A percentile compares a stretch with the other conserved stretches of the same genome.
These are phyloP conservation scores for Lichtheimia ramosa DNA, from an alignment of 371 early-diverging fungal species.

Conservation along the genomic window DNA sequence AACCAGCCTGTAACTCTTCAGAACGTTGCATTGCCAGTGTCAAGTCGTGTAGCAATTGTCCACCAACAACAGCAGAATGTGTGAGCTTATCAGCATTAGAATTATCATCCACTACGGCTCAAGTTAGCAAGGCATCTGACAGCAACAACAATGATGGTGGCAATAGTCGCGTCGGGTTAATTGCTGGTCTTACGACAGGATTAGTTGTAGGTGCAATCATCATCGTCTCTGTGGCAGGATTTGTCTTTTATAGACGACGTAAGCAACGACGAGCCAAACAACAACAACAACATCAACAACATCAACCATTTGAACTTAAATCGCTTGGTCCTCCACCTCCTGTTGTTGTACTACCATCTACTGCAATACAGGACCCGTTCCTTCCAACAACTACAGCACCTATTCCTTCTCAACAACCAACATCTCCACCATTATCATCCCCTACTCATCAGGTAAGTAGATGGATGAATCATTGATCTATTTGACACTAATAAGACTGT, in stretches of 20 bases:
- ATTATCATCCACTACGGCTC: not conserved
- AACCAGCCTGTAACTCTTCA: conserved; percentile 12
- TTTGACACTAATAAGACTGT: no score
- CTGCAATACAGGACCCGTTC: not conserved
- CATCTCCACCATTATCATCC: not conserved
- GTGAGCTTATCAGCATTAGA: conserved; percentile 13
- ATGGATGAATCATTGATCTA: no score
- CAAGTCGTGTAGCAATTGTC: conserved; percentile 16
- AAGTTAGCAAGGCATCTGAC: not conserved
- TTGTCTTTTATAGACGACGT: conserved; percentile 31
- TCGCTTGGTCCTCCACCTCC: conserved; percentile 12
- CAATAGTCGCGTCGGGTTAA: conserved; percentile 12
- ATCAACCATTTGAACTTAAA: not conserved
- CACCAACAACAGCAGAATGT: conserved; percentile 11
- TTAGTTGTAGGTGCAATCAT: conserved; percentile 25
- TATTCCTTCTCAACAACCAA: not conserved
- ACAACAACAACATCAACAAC: not conserved
- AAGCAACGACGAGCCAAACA: conserved; percentile 8
- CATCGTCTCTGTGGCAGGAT: conserved; percentile 21
- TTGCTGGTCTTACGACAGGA: conserved; percentile 38
- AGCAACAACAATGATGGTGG: not conserved
- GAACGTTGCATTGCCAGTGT: conserved; percentile 15
- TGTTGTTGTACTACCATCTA: conserved; percentile 10
- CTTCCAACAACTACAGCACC: not conserved
- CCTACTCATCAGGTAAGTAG: no score